Evolutionary conservation across 1,284 basidiomycete genomes (phyloP), one percentile per base, ranked within the genome.

Genomic region (Ustilago shanxiensis): DNA sequence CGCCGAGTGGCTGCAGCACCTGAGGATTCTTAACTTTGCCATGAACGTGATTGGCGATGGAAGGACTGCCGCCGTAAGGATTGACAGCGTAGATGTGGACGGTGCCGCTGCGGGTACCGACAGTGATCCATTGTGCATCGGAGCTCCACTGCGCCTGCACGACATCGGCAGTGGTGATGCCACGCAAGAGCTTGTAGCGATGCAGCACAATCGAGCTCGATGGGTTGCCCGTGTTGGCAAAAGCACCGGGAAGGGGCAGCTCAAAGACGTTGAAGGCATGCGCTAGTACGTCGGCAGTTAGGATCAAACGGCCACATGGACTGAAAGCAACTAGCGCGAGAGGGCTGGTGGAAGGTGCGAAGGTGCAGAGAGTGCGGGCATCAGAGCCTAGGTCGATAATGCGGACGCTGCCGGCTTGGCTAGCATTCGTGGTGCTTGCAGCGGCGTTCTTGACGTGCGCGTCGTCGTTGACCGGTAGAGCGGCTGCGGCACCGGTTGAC

Each of bases 21-120:
- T 50, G 49, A 7, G 68, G 58, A 22, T 77, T 69, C 37, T 24
- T 64, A 26, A 77, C 39, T 51, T 77, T 73, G 50, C 65, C 56
- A 26, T 57, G 41, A 18, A 68, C 60, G 55, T 78, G 76, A 28
- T 71, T 78, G 35, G 35, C 52, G 37, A 74, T 65, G 20, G 47
- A 70, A 10, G 71, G 66, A 2, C 45, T 41, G 22, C 76, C 76
- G 14, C 76, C 71, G 52, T 61, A 70, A 0, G 76, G 67, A n/a
- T 78, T 78, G 61, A 78, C 47, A 8, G 76, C 67, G 26, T 71
- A 78, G 28, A 67, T 35, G 54, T 78, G 76, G 4, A 74, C 71
- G 20, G 76, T 71, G 22, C 76, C 76, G 44, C 61, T 78, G 26
- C 61, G 67, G 11, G 71, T 78, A 55, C 71, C 71, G 3, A 78